Evolutionary conservation across 1,139 yeast species (phyloP).

Genomic region (Magnusiomyces fungicola): DNA sequence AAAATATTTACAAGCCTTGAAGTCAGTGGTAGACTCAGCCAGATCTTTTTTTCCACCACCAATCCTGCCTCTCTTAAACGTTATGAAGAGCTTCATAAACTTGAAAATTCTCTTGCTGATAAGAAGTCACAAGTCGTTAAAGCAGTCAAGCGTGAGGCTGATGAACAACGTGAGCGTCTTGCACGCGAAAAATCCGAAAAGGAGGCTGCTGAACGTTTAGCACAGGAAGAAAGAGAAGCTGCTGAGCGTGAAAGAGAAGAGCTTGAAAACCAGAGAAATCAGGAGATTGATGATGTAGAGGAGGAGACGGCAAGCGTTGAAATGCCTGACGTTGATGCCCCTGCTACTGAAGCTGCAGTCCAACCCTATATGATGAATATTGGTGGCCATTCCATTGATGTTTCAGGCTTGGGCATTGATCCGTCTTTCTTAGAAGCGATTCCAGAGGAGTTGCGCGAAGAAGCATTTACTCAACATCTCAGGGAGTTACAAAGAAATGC

Average conservation of each 20-base stretch:
- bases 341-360: background rate
- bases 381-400: conserved; percentile 76
- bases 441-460: conserved; percentile 91
- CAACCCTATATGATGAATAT: conserved; percentile 46
- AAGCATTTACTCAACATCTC: conserved; percentile 81
- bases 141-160: conserved; percentile 18
- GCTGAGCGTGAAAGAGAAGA: conserved; percentile 15
- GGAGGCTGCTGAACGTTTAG: conserved; percentile 19
- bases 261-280: conserved; percentile 16
- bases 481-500: conserved; percentile 42
- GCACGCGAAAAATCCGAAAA: conserved; percentile 27
- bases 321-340: conserved; percentile 14
- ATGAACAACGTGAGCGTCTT: conserved; percentile 36
- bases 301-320: conserved; percentile 13
- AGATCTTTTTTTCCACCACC: background rate
- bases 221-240: conserved; percentile 31
- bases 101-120: background rate
- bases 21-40: background rate
- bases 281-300: too few species aligned
- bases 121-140: conserved; percentile 14
- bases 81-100: conserved; percentile 1
- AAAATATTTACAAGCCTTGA: background rate
- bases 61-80: background rate
- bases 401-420: conserved; percentile 85
- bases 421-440: conserved; percentile 85